phyloP scores from a whole-genome alignment of 768 basidiomycete genomes.

The Trametes cubensis region DNA sequence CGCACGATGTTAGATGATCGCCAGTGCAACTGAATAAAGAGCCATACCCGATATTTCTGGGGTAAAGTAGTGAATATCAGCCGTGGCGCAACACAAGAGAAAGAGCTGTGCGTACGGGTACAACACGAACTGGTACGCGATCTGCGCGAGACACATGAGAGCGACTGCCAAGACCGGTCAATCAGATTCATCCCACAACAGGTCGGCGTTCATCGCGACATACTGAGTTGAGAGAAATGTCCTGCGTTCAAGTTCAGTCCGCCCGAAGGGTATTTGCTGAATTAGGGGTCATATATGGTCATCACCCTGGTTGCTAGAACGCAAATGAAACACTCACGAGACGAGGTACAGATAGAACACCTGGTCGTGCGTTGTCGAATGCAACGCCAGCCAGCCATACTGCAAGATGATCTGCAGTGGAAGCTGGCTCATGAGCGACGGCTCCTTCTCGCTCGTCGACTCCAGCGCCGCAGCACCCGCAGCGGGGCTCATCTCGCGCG shows the following conservation, averaged over 20 bases:
- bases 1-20: not conserved
- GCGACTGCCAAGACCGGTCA: conserved; percentile 58
- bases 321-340: conserved; percentile 55
- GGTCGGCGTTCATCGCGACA: too few species aligned
- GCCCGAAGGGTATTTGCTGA: conserved; percentile 79
- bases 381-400: conserved; percentile 87
- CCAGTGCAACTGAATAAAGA: too few species aligned
- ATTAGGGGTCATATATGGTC: not conserved
- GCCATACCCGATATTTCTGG: conserved; percentile 41
- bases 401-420: conserved; percentile 87
- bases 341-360: conserved; percentile 91
- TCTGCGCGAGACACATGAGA: conserved; percentile 92
- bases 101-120: conserved; percentile 67
- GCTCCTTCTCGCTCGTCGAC: conserved; percentile 52
- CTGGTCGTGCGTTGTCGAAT: conserved; percentile 89
- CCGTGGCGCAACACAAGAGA: not conserved
- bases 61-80: not conserved
- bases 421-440: conserved; percentile 70
- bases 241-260: conserved; percentile 90
- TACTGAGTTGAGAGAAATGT: conserved; percentile 90
- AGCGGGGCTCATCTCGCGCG: conserved; percentile 31
- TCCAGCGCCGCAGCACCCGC: conserved; percentile 37
- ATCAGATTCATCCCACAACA: conserved; percentile 7
- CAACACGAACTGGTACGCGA: conserved; percentile 87
- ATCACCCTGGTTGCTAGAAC: not conserved